Evolutionary conservation across 352 stramenopile genomes (phyloP), one percentile per base, ranked within the genome.

Genomic region (Globisporangium spinosum): DNA sequence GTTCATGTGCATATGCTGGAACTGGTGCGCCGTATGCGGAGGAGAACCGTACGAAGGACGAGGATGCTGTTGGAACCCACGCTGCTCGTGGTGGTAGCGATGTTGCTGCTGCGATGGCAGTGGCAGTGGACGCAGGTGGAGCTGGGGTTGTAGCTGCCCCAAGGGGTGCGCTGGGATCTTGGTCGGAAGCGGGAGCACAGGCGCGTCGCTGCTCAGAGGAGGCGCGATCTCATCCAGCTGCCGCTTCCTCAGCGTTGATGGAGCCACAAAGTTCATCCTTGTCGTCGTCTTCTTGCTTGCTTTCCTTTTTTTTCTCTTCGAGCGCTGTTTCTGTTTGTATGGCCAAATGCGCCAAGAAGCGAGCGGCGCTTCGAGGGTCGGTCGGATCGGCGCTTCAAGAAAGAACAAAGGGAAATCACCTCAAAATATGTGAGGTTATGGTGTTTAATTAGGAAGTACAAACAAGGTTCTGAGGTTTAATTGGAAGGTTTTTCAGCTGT

Each of bases 211-310:
- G 43, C 64, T 69, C 34, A 61, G 32, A 1, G 58, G n/a, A 8
- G 66, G 54, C 38, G 66, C 29, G 17, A 65, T 45, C 51, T 65
- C 49, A 8, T 71, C 66, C n/a, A 71, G 38, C 15, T 35, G 59
- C n/a, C 66, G 66, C 59, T 71, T 71, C 6, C 47, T 25, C 2
- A n/a, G 32, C 38, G 65, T 58, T 1, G 65, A 58, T 25, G 58
- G 47, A 35, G 23, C 58, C 45, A 62, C 47, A 20, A 49, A 65
- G 58, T 64, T 58, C 65, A 65, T 70, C 5, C 13, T 58, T 29
- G 1, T n/a, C 3, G 32, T 47, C 32, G 27, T 34, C 47, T 25
- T 40, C 23, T 60, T 13, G 13, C 25, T 53, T 22, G 6, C 35
- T 53, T 22, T 10, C 25, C 32, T 53, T 12, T 51, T 12, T 51